phyloP scores from a whole-genome alignment of 805 yeast genomes.

The Yarrowia divulgata region DNA sequence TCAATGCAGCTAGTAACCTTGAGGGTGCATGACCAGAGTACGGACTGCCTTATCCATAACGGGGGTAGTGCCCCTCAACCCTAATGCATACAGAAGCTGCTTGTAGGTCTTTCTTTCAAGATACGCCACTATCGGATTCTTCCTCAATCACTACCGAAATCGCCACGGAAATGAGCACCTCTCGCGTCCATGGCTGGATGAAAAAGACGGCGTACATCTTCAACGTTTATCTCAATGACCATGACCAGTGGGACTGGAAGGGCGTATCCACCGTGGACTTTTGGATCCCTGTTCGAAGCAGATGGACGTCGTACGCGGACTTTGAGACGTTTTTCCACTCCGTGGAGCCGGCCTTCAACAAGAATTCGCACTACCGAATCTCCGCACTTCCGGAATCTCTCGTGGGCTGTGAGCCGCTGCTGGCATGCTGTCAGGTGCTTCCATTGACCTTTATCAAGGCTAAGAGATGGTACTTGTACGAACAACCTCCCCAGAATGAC shows the following conservation, averaged over 20 bases:
- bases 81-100: background rate
- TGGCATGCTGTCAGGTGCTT: constrained; percentile 4
- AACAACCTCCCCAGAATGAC: background rate
- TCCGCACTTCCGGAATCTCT: constrained; percentile 12
- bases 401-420: constrained; percentile 11
- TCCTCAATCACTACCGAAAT: too few relatives aligned
- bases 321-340: background rate
- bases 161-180: constrained; percentile 6
- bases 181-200: constrained; percentile 10
- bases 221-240: background rate
- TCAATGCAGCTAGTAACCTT: background rate
- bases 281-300: background rate
- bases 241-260: constrained; percentile 26
- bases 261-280: constrained; percentile 2
- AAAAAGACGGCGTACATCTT: constrained; percentile 18
- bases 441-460: constrained; percentile 11
- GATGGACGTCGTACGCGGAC: constrained; percentile 18
- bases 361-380: background rate
- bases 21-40: background rate
- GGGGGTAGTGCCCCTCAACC: constrained; percentile 11
- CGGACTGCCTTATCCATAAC: constrained; percentile 13
- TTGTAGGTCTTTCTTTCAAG: background rate
- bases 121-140: background rate
- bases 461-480: constrained; percentile 23
- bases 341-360: background rate